phyloP scores from a whole-genome alignment of 2,329 filamentous ascomycete species.

The Aspergillus udagawae region DNA sequence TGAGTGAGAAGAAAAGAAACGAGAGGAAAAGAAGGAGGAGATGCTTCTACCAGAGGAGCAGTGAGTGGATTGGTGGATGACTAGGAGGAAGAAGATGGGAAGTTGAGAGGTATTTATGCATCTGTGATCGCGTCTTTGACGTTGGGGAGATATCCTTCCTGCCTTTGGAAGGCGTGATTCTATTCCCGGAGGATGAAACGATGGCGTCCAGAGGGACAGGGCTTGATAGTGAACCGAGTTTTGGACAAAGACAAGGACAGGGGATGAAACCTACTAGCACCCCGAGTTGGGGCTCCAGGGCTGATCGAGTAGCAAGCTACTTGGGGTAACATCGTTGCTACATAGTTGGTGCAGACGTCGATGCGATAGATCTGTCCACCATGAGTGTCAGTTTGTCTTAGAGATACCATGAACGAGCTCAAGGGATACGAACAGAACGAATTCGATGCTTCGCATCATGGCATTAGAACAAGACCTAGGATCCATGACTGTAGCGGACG shows the following conservation, averaged over 20 bases:
- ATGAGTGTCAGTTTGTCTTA: not conserved
- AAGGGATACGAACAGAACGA: not conserved
- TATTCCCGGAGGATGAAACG: not conserved
- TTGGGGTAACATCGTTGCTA: not conserved
- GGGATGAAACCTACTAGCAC: not conserved
- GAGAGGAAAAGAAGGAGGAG: not conserved
- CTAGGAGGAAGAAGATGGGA: not conserved
- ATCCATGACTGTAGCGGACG: too few species aligned
- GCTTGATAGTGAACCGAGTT: not conserved
- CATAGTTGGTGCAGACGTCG: not conserved
- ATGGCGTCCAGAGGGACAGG: not conserved
- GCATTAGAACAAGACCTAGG: not conserved
- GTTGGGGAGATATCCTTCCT: not conserved
- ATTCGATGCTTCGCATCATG: not conserved
- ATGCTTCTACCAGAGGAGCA: not conserved
- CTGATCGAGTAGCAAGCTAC: not conserved
- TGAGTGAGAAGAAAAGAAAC: not conserved
- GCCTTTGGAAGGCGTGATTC: not conserved
- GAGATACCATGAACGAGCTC: not conserved
- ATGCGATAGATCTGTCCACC: not conserved
- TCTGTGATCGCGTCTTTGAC: not conserved
- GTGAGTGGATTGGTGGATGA: not conserved
- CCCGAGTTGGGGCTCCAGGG: not conserved
- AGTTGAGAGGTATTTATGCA: not conserved
- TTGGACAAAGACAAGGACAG: not conserved